A percentile compares a stretch with the other conserved stretches of the same genome.
Conservation (phyloP, 2,329 filamentous ascomycete genomes). For the Metarhizium guizhouense region DNA sequence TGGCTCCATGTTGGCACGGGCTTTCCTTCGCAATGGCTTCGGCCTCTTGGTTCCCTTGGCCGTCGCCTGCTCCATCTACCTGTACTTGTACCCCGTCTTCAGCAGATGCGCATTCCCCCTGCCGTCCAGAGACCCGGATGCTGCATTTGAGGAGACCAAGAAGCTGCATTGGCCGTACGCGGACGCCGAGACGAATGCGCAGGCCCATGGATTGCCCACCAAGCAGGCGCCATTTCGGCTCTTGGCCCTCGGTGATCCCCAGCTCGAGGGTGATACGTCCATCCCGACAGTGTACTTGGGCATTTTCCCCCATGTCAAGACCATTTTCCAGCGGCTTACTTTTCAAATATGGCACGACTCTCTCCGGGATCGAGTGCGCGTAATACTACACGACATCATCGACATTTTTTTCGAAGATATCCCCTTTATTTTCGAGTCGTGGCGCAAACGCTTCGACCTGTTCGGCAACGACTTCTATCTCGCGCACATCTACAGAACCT, state of each 20-base stretch:
- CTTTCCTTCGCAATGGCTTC: conserved; percentile 47
- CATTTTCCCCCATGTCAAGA: conserved; percentile 44
- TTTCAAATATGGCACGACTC: conserved; percentile 36
- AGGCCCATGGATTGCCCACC: conserved; percentile 13
- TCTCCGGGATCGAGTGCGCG: conserved; percentile 42
- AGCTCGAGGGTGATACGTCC: conserved; percentile 85
- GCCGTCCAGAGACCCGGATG: conserved; percentile 26
- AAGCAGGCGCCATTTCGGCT: conserved; percentile 69
- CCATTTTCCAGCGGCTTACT: conserved; percentile 36
- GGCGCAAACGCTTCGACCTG: conserved; percentile 76
- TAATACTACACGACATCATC: conserved; percentile 47
- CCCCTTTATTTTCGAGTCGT: conserved; percentile 53
- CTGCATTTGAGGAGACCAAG: conserved; percentile 27
- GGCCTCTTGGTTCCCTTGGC: conserved; percentile 52
- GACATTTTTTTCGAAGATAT: conserved; percentile 61
- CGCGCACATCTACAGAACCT: conserved; percentile 78
- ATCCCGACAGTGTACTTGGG: conserved; percentile 52
- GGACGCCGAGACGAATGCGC: conserved; percentile 8
- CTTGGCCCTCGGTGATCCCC: conserved; percentile 81
- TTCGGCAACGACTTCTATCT: conserved; percentile 93
- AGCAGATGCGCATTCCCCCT: conserved; percentile 71
- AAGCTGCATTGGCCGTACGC: conserved; percentile 32
- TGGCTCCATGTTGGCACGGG: conserved; percentile 43
- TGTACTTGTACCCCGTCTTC: conserved; percentile 83
- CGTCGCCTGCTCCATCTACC: conserved; percentile 60